Base-by-base conservation (phyloP, 2,329 filamentous ascomycete genomes). In the Cladosporium sp. region DNA sequence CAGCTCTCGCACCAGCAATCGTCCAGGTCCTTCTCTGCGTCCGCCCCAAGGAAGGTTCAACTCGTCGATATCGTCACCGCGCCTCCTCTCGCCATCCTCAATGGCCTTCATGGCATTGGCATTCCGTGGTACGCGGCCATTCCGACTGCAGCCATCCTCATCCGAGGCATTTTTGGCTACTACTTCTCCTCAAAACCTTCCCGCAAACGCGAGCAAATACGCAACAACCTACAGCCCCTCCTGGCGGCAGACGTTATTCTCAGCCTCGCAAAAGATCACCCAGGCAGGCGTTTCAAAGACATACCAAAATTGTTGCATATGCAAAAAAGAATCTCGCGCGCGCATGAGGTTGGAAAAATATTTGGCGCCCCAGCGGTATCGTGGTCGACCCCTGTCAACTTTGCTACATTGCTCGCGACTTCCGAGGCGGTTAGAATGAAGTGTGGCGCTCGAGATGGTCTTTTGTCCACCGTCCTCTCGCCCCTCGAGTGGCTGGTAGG, bases 101-200 rank as follows among this genome's bases (percentile, higher is more conserved):
- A 76, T 63, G 55, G 32, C 41, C 36, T 77, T 5, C 75, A 78
- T 60, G 44, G 51, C 28, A 54, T 65, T 41, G 72, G 75, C n/a
- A 59, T 77, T 12, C 74, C 76, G 12, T 78, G 75, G 75, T 76
- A 63, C 21, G 73, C 72, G 14, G 73, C 67, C 34, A 66, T 78
- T 6, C 75, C 76, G 0, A 34, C 69, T 10, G 65, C 74, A 21
- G 75, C 76, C 14, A 38, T 76, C 28, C 49, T 75, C 44, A 68
- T 77, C 15, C 73, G 74, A 44, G 68, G 72, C 54, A 54, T 71
- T 8, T 11, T 76, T 26, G 68, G 72, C 49, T 76, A 76, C 58
- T 71, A 72, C 57, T 11, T 73, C 21, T 64, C 65, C 24, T 34
- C 65, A n/a, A 52, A 60, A 4, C 73, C 73, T 3, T 36, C 61